Evolutionary conservation across 352 stramenopile species (phyloP).

Genomic region (Globisporangium carolinianum): DNA sequence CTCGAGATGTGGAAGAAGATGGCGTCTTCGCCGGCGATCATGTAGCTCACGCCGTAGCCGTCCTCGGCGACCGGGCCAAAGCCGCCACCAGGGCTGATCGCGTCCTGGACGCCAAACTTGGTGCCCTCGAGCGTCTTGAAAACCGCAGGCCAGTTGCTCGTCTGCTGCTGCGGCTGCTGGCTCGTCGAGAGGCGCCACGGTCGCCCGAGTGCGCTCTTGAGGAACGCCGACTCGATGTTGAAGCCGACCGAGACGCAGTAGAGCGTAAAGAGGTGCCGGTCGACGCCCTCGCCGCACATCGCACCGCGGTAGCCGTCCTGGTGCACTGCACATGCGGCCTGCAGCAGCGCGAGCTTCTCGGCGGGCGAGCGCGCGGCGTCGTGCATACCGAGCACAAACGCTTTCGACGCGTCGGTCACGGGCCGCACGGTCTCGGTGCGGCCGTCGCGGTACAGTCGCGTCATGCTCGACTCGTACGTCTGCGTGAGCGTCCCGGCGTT

Average conservation of each 20-base stretch:
- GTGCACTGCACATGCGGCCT: slow-evolving; percentile 85
- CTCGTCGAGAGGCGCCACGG: slow-evolving; percentile 87
- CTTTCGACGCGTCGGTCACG: slow-evolving; percentile 86
- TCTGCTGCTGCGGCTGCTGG: slow-evolving; percentile 89
- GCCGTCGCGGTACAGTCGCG: slow-evolving; percentile 93
- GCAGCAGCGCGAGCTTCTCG: slow-evolving; percentile 85
- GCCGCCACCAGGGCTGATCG: slow-evolving; percentile 73
- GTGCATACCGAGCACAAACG: slow-evolving; percentile 87
- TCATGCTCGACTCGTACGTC: slow-evolving; percentile 97
- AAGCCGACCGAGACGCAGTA: slow-evolving; percentile 88
- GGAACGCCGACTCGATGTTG: slow-evolving; percentile 79
- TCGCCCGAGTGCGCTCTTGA: slow-evolving; percentile 78
- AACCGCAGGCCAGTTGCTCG: slow-evolving; percentile 67
- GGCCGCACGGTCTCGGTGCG: slow-evolving; percentile 91
- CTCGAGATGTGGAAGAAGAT: slow-evolving; percentile 91
- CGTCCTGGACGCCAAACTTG: slow-evolving; percentile 48
- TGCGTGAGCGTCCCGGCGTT: slow-evolving; percentile 89
- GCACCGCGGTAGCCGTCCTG: slow-evolving; percentile 88
- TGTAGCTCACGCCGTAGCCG: slow-evolving; percentile 90
- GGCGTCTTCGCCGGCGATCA: slow-evolving; percentile 84
- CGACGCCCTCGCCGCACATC: slow-evolving; percentile 89
- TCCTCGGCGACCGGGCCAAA: slow-evolving; percentile 89
- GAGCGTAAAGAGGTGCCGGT: slow-evolving; percentile 95
- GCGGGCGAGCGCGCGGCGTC: slow-evolving; percentile 47
- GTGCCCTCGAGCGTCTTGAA: slow-evolving; percentile 53